Evolutionary conservation across 2,329 filamentous ascomycete species (phyloP).

Genomic region (Colletotrichum magnum): DNA sequence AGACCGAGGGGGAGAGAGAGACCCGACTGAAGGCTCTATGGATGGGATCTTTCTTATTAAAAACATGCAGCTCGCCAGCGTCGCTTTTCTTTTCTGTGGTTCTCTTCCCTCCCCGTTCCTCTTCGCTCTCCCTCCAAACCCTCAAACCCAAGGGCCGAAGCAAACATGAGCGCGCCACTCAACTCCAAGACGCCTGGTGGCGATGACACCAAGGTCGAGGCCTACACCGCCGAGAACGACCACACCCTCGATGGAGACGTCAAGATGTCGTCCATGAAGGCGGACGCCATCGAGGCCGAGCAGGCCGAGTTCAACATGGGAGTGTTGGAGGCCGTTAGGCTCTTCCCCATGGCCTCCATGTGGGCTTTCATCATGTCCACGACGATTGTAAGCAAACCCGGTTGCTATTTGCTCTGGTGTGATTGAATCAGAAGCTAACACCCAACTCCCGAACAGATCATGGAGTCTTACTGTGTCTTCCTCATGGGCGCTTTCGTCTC

Average conservation of each 20-base stretch:
- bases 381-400: slow-evolving; percentile 54
- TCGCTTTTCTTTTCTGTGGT: too few relatives aligned
- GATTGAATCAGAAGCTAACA: slow-evolving; percentile 3
- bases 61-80: too few relatives aligned
- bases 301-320: slow-evolving; percentile 53
- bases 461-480: slow-evolving; percentile 76
- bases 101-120: slow-evolving; percentile 1
- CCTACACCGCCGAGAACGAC: slow-evolving; percentile 16
- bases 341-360: slow-evolving; percentile 53
- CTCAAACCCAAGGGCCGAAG: not conserved
- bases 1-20: not conserved
- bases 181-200: slow-evolving; percentile 34
- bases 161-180: slow-evolving; percentile 24
- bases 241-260: slow-evolving; percentile 53
- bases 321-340: slow-evolving; percentile 50
- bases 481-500: slow-evolving; percentile 72
- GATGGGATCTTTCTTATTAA: too few relatives aligned
- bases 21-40: too few relatives aligned
- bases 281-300: slow-evolving; percentile 71
- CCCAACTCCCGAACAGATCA: slow-evolving; percentile 62
- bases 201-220: slow-evolving; percentile 34
- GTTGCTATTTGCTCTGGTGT: not conserved
- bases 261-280: slow-evolving; percentile 59
- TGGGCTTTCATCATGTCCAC: slow-evolving; percentile 57
- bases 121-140: slow-evolving; percentile 3